Evolutionary conservation across 2,329 filamentous ascomycete species (phyloP), one percentile per base, ranked within the genome.

Genomic region (Penicillium sp.): DNA sequence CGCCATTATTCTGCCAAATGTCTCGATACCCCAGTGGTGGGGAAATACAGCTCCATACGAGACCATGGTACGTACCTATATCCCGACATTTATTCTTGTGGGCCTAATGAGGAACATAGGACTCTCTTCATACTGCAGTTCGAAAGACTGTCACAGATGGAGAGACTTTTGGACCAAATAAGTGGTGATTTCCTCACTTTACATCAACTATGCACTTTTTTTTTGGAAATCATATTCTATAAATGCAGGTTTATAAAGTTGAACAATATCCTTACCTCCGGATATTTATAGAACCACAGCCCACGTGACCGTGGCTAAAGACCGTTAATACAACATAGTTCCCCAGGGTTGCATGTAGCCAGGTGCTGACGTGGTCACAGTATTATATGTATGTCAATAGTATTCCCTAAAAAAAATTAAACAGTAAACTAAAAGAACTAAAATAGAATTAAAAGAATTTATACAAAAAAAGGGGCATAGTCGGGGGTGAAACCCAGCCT

Each of bases 1-100:
- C 67, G 82, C 84, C 1, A 76, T 89, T 39, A 85, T 84, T 58
- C 73, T 89, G 54, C 85, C 85, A 0, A 78, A 78, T 47, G 78
- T 79, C 12, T 68, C 71, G 7, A 70, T 81, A 47, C 84, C 85
- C 2, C 69, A 80, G 38, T 89, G 87, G 86, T 89, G 86, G 86
- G 73, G 73, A 3, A 75, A 76, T 56, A 63, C 60, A 13, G 69
- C 69, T n/a, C 65, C 67, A 2, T 64, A 61, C 51, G 51, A 66
- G 36, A 69, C 66, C 12, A 59, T 63, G 58, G 67, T 69, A 57
- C 54, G 59, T 56, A 12, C 43, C 27, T 27, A 41, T 49, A 31
- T 33, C 6, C 21, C 13, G 29, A 29, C 38, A 25, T 29, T 21
- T 23, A 4, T 13, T 13, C 2, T 43, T n/a, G 25, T 45, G 42